Evolutionary conservation across 192 early-diverging fungal species (phyloP).

Genomic region (Neocallimastix lanati): DNA sequence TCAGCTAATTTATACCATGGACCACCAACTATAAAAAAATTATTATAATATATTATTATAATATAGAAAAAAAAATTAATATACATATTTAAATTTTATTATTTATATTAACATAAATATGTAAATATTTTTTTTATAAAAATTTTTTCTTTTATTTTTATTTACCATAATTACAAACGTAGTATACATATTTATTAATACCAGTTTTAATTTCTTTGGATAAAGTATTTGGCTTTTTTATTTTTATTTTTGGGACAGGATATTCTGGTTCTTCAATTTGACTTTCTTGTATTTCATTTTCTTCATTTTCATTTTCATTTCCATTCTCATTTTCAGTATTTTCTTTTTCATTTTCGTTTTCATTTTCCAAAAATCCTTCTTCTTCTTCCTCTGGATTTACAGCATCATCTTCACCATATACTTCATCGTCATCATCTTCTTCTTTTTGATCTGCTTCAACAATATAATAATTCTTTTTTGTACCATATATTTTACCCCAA

Average conservation of each 20-base stretch:
- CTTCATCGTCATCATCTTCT: constrained; percentile 26
- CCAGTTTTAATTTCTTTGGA: constrained; percentile 20
- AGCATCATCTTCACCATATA: neutral
- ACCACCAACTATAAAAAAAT: constrained; percentile 15
- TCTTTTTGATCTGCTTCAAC: constrained; percentile 32
- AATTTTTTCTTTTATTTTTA: too few relatives aligned
- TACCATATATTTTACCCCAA: constrained; percentile 33
- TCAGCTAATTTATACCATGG: constrained; percentile 35
- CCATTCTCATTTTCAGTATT: constrained; percentile 2
- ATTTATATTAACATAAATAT: too few relatives aligned
- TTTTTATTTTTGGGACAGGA: constrained; percentile 14
- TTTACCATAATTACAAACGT: constrained; percentile 27
- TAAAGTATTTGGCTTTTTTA: constrained; percentile 11
- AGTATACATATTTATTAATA: constrained; percentile 42
- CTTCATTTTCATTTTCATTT: neutral
- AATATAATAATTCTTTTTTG: constrained; percentile 21
- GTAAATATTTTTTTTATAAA: too few relatives aligned
- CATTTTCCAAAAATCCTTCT: neutral
- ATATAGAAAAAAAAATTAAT: too few relatives aligned
- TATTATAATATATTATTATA: too few relatives aligned
- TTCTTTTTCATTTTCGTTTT: neutral
- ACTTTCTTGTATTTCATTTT: neutral
- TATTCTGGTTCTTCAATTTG: neutral
- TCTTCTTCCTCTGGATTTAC: constrained; percentile 14
- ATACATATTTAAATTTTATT: too few relatives aligned